Evolutionary conservation across 2,329 filamentous ascomycete species (phyloP).

Genomic region (Trichoderma pleuroti): DNA sequence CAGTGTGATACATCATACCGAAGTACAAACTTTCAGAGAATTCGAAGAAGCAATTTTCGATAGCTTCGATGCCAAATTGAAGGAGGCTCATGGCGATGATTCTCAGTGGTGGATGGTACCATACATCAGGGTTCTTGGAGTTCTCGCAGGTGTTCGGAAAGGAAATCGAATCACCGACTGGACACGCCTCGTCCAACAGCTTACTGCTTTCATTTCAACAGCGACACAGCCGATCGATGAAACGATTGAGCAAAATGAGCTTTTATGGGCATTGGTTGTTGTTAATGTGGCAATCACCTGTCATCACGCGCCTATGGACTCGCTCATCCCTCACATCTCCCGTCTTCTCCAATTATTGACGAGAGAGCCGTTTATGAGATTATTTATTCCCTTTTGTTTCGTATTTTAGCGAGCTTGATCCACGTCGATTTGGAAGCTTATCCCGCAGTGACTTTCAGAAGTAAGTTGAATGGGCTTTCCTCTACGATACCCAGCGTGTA

Average conservation of each 20-base stretch:
- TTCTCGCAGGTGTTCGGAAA: slow-evolving; percentile 73
- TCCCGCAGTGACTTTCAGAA: slow-evolving; percentile 78
- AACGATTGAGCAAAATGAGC: slow-evolving; percentile 29
- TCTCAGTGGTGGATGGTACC: slow-evolving; percentile 42
- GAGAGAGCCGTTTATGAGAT: slow-evolving; percentile 60
- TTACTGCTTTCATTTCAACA: slow-evolving; percentile 52
- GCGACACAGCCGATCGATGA: slow-evolving; percentile 33
- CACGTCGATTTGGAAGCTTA: slow-evolving; percentile 72
- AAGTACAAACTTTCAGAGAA: slow-evolving; percentile 66
- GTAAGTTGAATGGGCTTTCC: slow-evolving; percentile 39
- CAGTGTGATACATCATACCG: slow-evolving; percentile 79
- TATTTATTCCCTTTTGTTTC: slow-evolving; percentile 84
- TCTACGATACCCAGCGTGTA: not conserved
- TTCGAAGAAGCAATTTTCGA: slow-evolving; percentile 61
- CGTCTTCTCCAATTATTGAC: slow-evolving; percentile 63
- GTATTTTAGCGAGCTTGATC: slow-evolving; percentile 70
- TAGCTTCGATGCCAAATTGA: slow-evolving; percentile 38
- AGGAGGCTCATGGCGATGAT: slow-evolving; percentile 27
- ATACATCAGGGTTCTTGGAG: slow-evolving; percentile 60
- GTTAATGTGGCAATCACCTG: slow-evolving; percentile 63
- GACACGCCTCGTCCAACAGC: slow-evolving; percentile 57
- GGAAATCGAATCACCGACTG: slow-evolving; percentile 72
- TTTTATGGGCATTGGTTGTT: slow-evolving; percentile 58
- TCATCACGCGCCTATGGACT: slow-evolving; percentile 74
- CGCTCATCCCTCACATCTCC: slow-evolving; percentile 66